Conservation (phyloP, 306 rosid genomes). For the Casuarina glauca region DNA sequence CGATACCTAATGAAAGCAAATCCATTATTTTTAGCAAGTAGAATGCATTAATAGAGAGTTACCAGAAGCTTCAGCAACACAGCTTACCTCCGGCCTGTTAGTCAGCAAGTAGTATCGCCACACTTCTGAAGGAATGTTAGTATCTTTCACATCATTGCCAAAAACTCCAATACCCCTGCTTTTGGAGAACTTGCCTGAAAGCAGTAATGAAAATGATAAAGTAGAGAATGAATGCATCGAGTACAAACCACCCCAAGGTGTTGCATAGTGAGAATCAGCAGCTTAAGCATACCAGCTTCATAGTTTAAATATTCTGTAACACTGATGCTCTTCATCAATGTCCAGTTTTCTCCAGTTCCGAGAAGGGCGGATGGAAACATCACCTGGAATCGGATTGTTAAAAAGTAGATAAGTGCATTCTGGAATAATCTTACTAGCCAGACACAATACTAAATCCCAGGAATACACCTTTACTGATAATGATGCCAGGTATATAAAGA, state of each 20-base stretch:
- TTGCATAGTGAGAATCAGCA: constrained; percentile 6
- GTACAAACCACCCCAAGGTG: background rate
- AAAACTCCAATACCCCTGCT: constrained; percentile 93
- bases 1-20: constrained; percentile 58
- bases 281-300: constrained; percentile 66
- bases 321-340: constrained; percentile 95
- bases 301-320: constrained; percentile 95
- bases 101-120: constrained; percentile 98
- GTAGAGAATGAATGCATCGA: constrained; percentile 14
- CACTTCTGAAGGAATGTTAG: constrained; percentile 88
- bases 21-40: constrained; percentile 16
- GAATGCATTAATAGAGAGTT: background rate
- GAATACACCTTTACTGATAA: too few relatives aligned
- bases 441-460: background rate
- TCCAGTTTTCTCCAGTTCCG: constrained; percentile 93
- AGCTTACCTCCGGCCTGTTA: constrained; percentile 92
- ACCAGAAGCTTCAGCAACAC: constrained; percentile 9
- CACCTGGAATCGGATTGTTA: constrained; percentile 50
- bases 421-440: constrained; percentile 3
- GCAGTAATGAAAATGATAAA: constrained; percentile 13
- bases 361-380: constrained; percentile 94
- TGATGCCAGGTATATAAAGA: too few relatives aligned
- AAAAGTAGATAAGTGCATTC: constrained; percentile 17
- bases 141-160: constrained; percentile 95
- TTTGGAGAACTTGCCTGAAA: constrained; percentile 89